phyloP scores from a whole-genome alignment of 1,284 basidiomycete species.

The Fomitopsis betulina region DNA sequence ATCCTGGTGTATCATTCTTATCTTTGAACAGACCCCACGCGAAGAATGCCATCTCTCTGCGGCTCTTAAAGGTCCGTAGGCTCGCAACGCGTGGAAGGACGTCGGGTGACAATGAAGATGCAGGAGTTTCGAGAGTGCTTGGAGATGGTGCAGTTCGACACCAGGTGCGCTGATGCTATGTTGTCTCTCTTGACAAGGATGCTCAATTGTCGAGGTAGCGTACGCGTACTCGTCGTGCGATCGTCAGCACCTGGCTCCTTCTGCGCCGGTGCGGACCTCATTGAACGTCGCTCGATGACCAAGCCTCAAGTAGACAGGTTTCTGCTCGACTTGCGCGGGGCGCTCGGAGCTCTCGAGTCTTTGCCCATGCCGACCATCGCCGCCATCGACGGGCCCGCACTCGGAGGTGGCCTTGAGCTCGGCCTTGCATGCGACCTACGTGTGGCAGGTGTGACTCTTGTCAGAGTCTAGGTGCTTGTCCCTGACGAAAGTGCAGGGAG shows the following conservation, averaged over 20 bases:
- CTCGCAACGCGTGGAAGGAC: neutral
- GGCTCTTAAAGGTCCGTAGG: conserved; percentile 56
- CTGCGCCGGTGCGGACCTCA: conserved; percentile 91
- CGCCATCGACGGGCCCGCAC: conserved; percentile 88
- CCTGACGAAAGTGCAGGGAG: conserved; percentile 31
- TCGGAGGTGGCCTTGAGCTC: conserved; percentile 89
- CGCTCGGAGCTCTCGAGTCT: conserved; percentile 72
- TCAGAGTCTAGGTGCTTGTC: neutral
- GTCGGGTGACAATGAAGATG: neutral
- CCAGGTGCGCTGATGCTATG: conserved; percentile 37
- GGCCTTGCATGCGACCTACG: conserved; percentile 86
- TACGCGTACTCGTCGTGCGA: conserved; percentile 76
- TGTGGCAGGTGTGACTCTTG: conserved; percentile 60
- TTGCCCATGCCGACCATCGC: conserved; percentile 88
- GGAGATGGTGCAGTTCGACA: conserved; percentile 64
- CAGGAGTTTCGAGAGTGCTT: conserved; percentile 74
- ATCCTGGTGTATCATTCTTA: conserved; percentile 59
- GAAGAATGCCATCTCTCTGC: conserved; percentile 86
- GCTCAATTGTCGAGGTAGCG: conserved; percentile 31
- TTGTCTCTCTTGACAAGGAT: too few relatives aligned
- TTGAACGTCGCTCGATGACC: conserved; percentile 81
- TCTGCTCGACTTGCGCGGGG: conserved; percentile 70
- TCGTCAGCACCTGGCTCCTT: conserved; percentile 76
- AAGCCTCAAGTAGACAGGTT: conserved; percentile 74
- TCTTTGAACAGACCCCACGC: conserved; percentile 78